These are phyloP conservation scores for Penicillium sp. DNA, from an alignment of 2,329 filamentous ascomycete species.

Conservation along the genomic window DNA sequence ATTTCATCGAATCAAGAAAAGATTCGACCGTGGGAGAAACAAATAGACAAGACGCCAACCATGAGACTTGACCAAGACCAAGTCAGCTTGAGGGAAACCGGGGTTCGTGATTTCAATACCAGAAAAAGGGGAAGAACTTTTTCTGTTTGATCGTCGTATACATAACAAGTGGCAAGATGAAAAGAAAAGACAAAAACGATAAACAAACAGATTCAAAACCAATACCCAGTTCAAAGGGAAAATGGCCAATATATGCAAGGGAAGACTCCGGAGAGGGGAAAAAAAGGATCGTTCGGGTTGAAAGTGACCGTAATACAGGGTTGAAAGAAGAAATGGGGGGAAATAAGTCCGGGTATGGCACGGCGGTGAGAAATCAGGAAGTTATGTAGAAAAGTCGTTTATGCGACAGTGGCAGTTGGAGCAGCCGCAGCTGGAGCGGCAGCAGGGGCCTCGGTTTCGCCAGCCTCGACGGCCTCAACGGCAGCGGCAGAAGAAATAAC, in stretches of 20 bases:
- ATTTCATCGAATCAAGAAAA: constrained; percentile 32
- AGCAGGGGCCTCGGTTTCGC: constrained; percentile 31
- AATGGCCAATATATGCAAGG: constrained; percentile 39
- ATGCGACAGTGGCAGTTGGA: constrained; percentile 47
- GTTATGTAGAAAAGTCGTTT: constrained; percentile 22
- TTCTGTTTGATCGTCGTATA: constrained; percentile 45
- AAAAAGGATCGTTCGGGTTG: constrained; percentile 23
- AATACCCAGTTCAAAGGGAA: constrained; percentile 13
- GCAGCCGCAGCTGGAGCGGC: constrained; percentile 31
- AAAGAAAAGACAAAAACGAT: constrained; percentile 15
- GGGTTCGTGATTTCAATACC: constrained; percentile 39
- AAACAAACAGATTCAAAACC: constrained; percentile 21
- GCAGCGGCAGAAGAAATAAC: constrained; percentile 27
- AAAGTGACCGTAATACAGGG: constrained; percentile 34
- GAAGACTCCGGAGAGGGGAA: constrained; percentile 26
- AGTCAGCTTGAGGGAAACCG: constrained; percentile 27
- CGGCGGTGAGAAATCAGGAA: constrained; percentile 14
- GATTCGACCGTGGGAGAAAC: constrained; percentile 32
- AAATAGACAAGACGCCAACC: constrained; percentile 44
- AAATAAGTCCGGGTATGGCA: constrained; percentile 18
- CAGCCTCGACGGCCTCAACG: constrained; percentile 41
- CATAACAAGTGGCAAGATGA: constrained; percentile 34
- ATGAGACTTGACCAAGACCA: constrained; percentile 37
- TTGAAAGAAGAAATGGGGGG: constrained; percentile 20
- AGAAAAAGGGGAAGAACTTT: constrained; percentile 14